Evolutionary conservation across 2,329 filamentous ascomycete species (phyloP).

Genomic region (Colletotrichum lini): DNA sequence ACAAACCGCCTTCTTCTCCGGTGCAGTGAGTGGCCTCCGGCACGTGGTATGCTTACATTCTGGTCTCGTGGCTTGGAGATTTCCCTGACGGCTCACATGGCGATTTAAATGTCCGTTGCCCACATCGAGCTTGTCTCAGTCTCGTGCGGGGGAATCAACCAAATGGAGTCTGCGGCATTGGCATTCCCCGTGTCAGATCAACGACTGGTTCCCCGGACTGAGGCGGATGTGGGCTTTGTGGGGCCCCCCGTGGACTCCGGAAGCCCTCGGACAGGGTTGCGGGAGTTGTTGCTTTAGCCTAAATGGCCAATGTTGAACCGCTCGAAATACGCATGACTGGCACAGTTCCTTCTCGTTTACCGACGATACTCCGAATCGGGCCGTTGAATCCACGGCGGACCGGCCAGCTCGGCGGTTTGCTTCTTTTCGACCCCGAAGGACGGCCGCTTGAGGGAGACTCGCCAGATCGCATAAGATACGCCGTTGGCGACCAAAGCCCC

Average conservation of each 20-base stretch:
- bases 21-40: no score
- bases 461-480: not conserved
- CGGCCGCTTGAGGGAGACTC: not conserved
- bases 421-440: not conserved
- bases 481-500: not conserved
- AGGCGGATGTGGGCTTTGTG: conserved; percentile 34
- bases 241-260: conserved; percentile 30
- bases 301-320: conserved; percentile 22
- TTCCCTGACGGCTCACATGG: not conserved
- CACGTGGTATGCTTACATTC: no score
- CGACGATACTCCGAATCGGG: conserved; percentile 39
- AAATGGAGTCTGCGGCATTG: conserved; percentile 31
- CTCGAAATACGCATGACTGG: conserved; percentile 27
- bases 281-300: conserved; percentile 33
- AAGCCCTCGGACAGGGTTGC: conserved; percentile 32
- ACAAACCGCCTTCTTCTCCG: no score
- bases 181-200: conserved; percentile 24
- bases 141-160: conserved; percentile 4
- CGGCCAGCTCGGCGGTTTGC: conserved; percentile 26
- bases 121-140: not conserved
- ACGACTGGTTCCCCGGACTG: conserved; percentile 27
- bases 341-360: conserved; percentile 25
- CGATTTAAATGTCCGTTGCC: not conserved
- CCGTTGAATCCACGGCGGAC: conserved; percentile 2
- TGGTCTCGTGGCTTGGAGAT: not conserved